Percentiles rank a stretch among this genome's conserved stretches.
These are phyloP conservation scores for Penicillium dipodomyicola DNA, from an alignment of 495 filamentous ascomycete genomes.

Conservation along the genomic window DNA sequence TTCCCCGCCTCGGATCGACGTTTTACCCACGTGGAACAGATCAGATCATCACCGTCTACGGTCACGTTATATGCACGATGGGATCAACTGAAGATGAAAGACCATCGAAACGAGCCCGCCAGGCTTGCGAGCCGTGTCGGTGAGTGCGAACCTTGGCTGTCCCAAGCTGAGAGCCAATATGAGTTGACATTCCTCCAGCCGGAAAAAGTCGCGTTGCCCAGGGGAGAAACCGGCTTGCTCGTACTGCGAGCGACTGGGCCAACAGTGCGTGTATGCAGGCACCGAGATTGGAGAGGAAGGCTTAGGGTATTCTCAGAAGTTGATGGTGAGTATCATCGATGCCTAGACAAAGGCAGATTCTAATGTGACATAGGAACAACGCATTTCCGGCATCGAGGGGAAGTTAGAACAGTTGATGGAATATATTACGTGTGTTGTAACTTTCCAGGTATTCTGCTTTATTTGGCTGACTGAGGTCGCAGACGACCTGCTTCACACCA, in stretches of 20 bases:
- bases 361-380: conserved; percentile 30
- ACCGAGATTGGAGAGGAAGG: conserved; percentile 25
- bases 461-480: neutral
- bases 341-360: neutral
- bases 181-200: conserved; percentile 20
- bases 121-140: conserved; percentile 47
- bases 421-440: conserved; percentile 22
- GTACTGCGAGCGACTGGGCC: conserved; percentile 39
- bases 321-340: conserved; percentile 7
- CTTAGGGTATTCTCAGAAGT: conserved; percentile 19
- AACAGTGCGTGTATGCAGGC: conserved; percentile 37
- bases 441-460: neutral
- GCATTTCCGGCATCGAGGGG: conserved; percentile 37
- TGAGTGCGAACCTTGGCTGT: conserved; percentile 15
- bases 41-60: neutral
- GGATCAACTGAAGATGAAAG: conserved; percentile 24
- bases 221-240: conserved; percentile 45
- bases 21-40: neutral
- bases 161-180: neutral
- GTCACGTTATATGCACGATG: neutral
- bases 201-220: conserved; percentile 45
- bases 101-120: conserved; percentile 39
- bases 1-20: neutral
- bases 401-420: conserved; percentile 36
- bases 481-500: neutral